Conservation (phyloP, 805 yeast genomes). For the Nakazawaea peltata region DNA sequence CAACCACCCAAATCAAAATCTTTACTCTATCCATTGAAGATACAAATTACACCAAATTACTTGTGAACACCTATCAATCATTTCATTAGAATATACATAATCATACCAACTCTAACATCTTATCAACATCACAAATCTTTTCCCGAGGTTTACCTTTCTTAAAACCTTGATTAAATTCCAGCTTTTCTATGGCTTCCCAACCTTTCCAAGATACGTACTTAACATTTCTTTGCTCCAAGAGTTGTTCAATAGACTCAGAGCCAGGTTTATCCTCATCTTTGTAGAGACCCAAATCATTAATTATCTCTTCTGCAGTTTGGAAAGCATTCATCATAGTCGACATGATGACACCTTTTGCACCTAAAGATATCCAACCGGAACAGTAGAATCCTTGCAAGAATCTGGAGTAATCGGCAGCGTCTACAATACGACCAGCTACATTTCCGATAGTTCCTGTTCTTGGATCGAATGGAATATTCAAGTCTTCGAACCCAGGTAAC, state of each 20-base stretch:
- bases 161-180: conserved; percentile 44
- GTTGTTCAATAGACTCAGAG: conserved; percentile 19
- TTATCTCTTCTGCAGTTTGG: conserved; percentile 58
- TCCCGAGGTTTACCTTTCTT: conserved; percentile 43
- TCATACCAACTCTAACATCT: conserved; percentile 37
- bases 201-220: conserved; percentile 50
- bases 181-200: conserved; percentile 52
- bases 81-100: too few species aligned
- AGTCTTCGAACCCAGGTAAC: conserved; percentile 45
- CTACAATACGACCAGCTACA: conserved; percentile 33
- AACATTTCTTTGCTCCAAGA: conserved; percentile 14
- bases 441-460: conserved; percentile 37
- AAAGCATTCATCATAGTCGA: conserved; percentile 82
- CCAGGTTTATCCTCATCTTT: conserved; percentile 20
- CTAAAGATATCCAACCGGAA: conserved; percentile 86
- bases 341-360: conserved; percentile 87
- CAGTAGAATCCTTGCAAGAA: conserved; percentile 50
- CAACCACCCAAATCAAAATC: too few species aligned
- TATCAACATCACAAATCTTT: conserved; percentile 40
- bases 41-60: too few species aligned
- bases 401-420: conserved; percentile 10
- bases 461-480: conserved; percentile 40
- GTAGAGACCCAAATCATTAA: conserved; percentile 36
- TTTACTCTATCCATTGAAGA: too few species aligned
- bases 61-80: too few species aligned